Conservation (phyloP, 208 protist species). For the Acanthamoeba divionensis region DNA sequence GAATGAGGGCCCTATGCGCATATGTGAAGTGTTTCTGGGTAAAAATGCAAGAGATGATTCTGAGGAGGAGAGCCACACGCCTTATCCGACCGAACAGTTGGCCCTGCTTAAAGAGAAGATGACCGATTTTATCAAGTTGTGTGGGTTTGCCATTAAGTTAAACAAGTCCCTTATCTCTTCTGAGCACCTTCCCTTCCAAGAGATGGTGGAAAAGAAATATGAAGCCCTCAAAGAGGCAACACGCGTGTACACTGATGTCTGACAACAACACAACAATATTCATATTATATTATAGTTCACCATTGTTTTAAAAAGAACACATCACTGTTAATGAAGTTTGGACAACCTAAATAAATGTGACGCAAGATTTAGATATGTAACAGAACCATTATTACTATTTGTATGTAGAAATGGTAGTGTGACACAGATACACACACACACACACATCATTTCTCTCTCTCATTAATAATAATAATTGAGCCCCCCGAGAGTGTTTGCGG, state of each 20-base stretch:
- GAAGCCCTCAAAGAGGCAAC: neutral
- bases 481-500: too few species aligned
- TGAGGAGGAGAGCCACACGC: neutral
- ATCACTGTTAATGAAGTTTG: too few species aligned
- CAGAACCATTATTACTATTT: too few species aligned
- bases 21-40: conserved; percentile 37
- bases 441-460: too few species aligned
- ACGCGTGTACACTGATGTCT: conserved; percentile 28
- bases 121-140: conserved; percentile 42
- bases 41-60: neutral
- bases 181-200: conserved; percentile 39
- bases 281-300: too few species aligned
- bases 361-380: too few species aligned
- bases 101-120: neutral
- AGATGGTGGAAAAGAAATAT: conserved; percentile 44
- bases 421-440: too few species aligned
- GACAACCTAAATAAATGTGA: too few species aligned
- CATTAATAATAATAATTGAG: too few species aligned
- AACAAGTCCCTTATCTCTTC: conserved; percentile 53
- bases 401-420: too few species aligned
- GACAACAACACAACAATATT: too few species aligned
- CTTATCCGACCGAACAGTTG: neutral
- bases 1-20: conserved; percentile 22
- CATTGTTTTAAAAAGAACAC: too few species aligned
- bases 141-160: conserved; percentile 38